These are phyloP conservation scores for Ogataea allantospora DNA, from an alignment of 805 yeast genomes.

Conservation along the genomic window DNA sequence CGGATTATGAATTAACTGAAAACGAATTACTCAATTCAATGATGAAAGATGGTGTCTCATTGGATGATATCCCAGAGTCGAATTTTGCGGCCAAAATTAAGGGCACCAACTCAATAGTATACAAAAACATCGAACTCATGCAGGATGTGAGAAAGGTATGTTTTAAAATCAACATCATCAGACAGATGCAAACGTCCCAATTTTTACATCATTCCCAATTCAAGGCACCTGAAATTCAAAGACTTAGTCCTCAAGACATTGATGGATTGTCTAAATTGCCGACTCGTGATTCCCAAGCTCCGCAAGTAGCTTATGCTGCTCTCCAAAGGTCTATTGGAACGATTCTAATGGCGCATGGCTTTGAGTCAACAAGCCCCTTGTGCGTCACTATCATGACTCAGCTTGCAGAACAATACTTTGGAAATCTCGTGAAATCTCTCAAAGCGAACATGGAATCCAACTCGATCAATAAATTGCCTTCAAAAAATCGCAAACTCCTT, in stretches of 20 bases:
- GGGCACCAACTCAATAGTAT: conserved; percentile 62
- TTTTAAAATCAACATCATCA: conserved; percentile 79
- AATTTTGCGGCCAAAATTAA: conserved; percentile 41
- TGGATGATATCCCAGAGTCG: conserved; percentile 39
- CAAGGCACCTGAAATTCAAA: conserved; percentile 64
- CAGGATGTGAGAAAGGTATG: conserved; percentile 87
- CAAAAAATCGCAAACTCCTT: conserved; percentile 23
- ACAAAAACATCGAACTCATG: conserved; percentile 69
- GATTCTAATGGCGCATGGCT: conserved; percentile 87
- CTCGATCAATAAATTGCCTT: conserved; percentile 41
- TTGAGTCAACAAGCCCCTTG: conserved; percentile 73
- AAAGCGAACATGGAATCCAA: conserved; percentile 68
- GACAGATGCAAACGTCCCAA: conserved; percentile 86
- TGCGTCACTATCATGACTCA: conserved; percentile 82
- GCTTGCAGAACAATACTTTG: conserved; percentile 75
- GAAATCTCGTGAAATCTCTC: conserved; percentile 69
- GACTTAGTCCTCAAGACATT: conserved; percentile 62
- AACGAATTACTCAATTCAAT: conserved; percentile 41
- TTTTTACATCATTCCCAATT: conserved; percentile 72
- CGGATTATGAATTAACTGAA: conserved; percentile 45
- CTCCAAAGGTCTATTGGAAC: conserved; percentile 71
- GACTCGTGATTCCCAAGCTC: conserved; percentile 61
- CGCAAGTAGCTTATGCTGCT: conserved; percentile 62
- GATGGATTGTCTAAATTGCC: conserved; percentile 76
- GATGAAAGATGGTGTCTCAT: conserved; percentile 26